These are phyloP conservation scores for Euryodendron excelsum DNA, from an alignment of 148 eudicot species.

Conservation along the genomic window DNA sequence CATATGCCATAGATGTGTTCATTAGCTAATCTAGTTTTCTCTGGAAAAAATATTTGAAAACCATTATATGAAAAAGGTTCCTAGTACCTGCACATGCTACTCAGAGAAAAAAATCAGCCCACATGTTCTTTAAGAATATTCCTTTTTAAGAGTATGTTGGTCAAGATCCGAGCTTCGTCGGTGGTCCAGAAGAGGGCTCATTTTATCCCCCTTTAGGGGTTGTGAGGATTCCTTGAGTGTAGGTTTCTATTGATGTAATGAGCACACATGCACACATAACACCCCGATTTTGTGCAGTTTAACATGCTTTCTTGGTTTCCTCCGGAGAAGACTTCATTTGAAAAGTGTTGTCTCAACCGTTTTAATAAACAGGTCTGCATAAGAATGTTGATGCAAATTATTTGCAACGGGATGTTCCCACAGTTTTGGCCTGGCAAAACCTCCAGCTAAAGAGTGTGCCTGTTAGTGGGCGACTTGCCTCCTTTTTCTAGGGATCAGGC, in stretches of 20 bases:
- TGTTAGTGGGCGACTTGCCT: too few species aligned
- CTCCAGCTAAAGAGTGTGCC: too few species aligned
- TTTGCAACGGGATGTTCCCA: not conserved
- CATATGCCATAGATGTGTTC: not conserved
- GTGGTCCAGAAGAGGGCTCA: too few species aligned
- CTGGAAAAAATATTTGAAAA: not conserved
- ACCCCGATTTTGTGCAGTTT: not conserved
- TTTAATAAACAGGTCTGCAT: not conserved
- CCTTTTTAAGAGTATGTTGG: too few species aligned
- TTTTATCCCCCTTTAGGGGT: not conserved
- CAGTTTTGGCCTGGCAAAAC: too few species aligned
- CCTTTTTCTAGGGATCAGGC: not conserved
- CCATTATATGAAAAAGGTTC: not conserved
- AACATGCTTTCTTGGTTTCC: not conserved
- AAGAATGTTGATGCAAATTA: not conserved
- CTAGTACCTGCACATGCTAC: not conserved
- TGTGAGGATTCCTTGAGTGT: not conserved
- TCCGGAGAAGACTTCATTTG: not conserved
- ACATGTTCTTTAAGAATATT: too few species aligned
- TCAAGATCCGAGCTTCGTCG: too few species aligned
- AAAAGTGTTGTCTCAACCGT: not conserved
- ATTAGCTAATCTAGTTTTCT: not conserved
- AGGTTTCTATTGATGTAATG: not conserved
- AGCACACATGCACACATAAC: not conserved
- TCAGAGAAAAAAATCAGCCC: too few species aligned